phyloP scores from a whole-genome alignment of 495 filamentous ascomycete genomes.

The Neurospora africana region DNA sequence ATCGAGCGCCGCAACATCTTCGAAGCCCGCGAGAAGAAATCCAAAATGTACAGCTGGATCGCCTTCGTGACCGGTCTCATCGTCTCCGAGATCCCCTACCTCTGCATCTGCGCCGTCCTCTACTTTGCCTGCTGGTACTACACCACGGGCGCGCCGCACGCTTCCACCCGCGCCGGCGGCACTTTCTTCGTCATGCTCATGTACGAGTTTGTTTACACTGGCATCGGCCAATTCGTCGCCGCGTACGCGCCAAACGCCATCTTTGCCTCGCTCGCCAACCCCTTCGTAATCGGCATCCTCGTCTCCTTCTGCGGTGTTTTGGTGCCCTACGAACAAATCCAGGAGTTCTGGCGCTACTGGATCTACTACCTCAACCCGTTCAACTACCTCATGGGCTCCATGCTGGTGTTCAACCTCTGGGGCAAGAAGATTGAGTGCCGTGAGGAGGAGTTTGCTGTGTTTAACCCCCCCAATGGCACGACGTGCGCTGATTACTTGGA shows the following conservation, averaged over 20 bases:
- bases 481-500: conserved; percentile 19
- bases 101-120: conserved; percentile 41
- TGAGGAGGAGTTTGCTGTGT: conserved; percentile 12
- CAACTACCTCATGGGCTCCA: conserved; percentile 42
- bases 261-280: conserved; percentile 42
- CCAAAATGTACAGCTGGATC: conserved; percentile 66
- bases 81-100: conserved; percentile 50
- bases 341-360: conserved; percentile 35
- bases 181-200: conserved; percentile 35
- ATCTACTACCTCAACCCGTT: conserved; percentile 48
- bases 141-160: conserved; percentile 39
- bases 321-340: conserved; percentile 40
- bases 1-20: conserved; percentile 59
- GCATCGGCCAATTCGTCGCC: conserved; percentile 35
- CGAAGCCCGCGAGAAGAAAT: conserved; percentile 58
- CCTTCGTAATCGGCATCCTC: conserved; percentile 39
- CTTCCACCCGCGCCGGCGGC: conserved; percentile 31
- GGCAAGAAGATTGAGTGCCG: conserved; percentile 8
- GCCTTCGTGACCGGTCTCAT: conserved; percentile 42
- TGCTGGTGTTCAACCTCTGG: conserved; percentile 17
- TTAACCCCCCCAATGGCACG: conserved; percentile 15
- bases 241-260: conserved; percentile 43
- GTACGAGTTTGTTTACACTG: conserved; percentile 39
- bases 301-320: conserved; percentile 47
- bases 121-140: conserved; percentile 55